Evolutionary conservation across 1,284 basidiomycete species (phyloP).

Genomic region (Taiwanofungus camphoratus): DNA sequence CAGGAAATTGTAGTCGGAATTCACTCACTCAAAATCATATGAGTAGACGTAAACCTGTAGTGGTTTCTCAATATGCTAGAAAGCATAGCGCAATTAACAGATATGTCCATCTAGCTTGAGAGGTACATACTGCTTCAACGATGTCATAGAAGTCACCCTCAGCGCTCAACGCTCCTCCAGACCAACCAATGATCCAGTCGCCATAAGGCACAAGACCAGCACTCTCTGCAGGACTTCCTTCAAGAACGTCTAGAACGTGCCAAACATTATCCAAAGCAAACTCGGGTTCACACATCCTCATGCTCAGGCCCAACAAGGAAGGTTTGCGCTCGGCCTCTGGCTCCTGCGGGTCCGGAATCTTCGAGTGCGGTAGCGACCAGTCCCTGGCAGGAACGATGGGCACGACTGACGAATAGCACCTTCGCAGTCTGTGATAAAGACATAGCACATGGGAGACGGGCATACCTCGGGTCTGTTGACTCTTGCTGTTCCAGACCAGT

Average conservation of each 20-base stretch:
- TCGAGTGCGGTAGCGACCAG: constrained; percentile 59
- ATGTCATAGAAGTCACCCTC: constrained; percentile 97
- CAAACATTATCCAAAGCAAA: constrained; percentile 89
- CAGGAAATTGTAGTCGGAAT: constrained; percentile 4
- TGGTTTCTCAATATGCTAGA: constrained; percentile 88
- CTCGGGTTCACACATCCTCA: constrained; percentile 88
- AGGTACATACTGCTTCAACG: constrained; percentile 75
- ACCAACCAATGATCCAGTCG: constrained; percentile 92
- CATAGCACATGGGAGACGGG: constrained; percentile 11
- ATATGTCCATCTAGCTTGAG: constrained; percentile 8
- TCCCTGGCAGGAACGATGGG: constrained; percentile 77
- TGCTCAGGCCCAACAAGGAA: constrained; percentile 86
- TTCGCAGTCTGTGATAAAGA: constrained; percentile 1
- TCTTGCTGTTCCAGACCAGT: constrained; percentile 90
- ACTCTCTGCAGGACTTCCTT: constrained; percentile 93
- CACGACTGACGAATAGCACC: constrained; percentile 47
- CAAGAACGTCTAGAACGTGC: constrained; percentile 96
- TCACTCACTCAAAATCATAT: constrained; percentile 91
- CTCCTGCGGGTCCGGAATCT: constrained; percentile 32
- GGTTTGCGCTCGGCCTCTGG: constrained; percentile 44
- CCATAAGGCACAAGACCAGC: constrained; percentile 84
- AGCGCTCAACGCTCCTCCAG: constrained; percentile 85
- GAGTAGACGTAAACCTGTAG: constrained; percentile 95
- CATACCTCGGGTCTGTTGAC: constrained; percentile 76
- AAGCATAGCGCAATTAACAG: constrained; percentile 9